A percentile compares a stretch with the other conserved stretches of the same genome.
These are phyloP conservation scores for Pichia membranifaciens DNA, from an alignment of 805 yeast genomes.

Conservation along the genomic window DNA sequence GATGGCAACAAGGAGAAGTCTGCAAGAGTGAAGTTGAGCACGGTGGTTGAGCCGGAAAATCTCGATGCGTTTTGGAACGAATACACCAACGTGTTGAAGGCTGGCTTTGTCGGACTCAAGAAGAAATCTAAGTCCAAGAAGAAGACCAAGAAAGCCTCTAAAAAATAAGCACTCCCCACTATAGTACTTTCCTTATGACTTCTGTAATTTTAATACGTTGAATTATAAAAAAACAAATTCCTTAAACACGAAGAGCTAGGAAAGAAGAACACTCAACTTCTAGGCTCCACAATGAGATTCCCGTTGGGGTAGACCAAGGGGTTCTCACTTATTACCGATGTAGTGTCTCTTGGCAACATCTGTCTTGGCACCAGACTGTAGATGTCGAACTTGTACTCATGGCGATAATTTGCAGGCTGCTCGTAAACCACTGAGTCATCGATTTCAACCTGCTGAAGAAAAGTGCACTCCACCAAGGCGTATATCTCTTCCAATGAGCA, in stretches of 20 bases:
- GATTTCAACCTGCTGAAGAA: slow-evolving; percentile 22
- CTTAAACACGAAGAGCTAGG: no score
- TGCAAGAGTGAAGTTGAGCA: slow-evolving; percentile 57
- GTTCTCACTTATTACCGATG: slow-evolving; percentile 35
- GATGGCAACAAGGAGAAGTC: slow-evolving; percentile 48
- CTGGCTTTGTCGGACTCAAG: slow-evolving; percentile 68
- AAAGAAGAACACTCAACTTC: no score
- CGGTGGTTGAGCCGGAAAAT: slow-evolving; percentile 57
- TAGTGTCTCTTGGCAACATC: slow-evolving; percentile 31
- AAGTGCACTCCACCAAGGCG: slow-evolving; percentile 57
- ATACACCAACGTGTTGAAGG: slow-evolving; percentile 63
- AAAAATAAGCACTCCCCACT: slow-evolving; percentile 6
- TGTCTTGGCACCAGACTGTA: slow-evolving; percentile 54
- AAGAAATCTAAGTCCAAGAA: slow-evolving; percentile 78
- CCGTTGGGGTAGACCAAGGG: slow-evolving; percentile 58
- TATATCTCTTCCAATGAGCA: slow-evolving; percentile 57
- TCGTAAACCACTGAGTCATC: slow-evolving; percentile 27
- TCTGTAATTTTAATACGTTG: not conserved
- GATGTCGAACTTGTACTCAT: slow-evolving; percentile 44
- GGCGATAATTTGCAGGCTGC: slow-evolving; percentile 33
- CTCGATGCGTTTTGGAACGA: slow-evolving; percentile 73
- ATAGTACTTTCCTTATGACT: not conserved
- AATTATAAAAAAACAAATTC: not conserved
- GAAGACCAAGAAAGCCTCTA: slow-evolving; percentile 40
- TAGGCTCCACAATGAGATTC: slow-evolving; percentile 38